Evolutionary conservation across 305 asterid genomes (phyloP), one percentile per base, ranked within the genome.

Genomic region (Fraxinus velutina): DNA sequence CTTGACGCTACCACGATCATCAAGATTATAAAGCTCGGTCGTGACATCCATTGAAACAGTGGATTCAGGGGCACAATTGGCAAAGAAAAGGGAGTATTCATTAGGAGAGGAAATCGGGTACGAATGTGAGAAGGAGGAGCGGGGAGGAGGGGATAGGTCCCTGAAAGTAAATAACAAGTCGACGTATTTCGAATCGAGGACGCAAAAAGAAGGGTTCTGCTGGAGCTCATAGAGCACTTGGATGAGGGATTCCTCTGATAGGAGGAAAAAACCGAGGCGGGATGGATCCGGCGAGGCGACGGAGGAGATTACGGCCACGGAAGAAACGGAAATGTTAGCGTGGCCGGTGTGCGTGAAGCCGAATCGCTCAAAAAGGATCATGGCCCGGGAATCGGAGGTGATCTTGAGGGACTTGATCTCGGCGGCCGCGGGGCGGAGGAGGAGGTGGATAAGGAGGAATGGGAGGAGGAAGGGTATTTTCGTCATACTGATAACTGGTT

Each of bases 271-370:
- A 27, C 98, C 99, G 15, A 93, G 87, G 3, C 89, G 87, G 4
- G 97, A 90, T 5, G 97, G 86, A 7, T 95, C 97, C 13, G 90
- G 80, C 0, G 88, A 68, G 29, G 92, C 81, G 57, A 87, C 85
- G 42, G 83, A 1, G 70, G 98, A 88, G 73, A 84, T 78, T 9
- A 92, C 99, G 82, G 97, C 88, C 1, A 95, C 99, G 70, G 97
- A 85, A 13, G 96, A 91, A 74, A 92, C 96, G 79, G 90, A 0
- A 87, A 94, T 87, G 78, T 87, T 71, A 57, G 89, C 95, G 77
- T 87, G 96, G 39, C 99, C 99, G 30, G 97, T 88, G 84, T 89
- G 97, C 55, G 98, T 96, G 88, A 96, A 96, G n/a, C 98, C 99
- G 84, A 94, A 94, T 19, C 96, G 94, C 44, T 94, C 98, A 86